These are phyloP conservation scores for Chytridiales sp. DNA, from an alignment of 371 early-diverging fungal species.

Conservation along the genomic window DNA sequence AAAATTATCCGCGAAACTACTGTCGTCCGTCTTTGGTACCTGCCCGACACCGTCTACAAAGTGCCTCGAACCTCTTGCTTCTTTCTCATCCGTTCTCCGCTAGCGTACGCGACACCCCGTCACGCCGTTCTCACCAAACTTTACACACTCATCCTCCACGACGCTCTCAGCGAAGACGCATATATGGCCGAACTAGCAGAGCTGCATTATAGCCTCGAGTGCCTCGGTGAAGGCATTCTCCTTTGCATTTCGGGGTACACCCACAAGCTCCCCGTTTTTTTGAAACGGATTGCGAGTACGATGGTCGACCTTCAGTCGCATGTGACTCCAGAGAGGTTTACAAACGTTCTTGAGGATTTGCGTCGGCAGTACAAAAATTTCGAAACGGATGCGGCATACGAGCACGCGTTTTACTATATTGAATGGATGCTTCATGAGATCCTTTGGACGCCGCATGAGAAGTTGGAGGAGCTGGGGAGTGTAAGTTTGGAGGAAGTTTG, in stretches of 20 bases:
- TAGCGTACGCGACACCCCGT: slow-evolving; percentile 46
- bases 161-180: slow-evolving; percentile 75
- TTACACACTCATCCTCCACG: slow-evolving; percentile 73
- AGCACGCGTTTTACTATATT: slow-evolving; percentile 76
- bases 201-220: slow-evolving; percentile 68
- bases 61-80: slow-evolving; percentile 70
- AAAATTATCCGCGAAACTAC: slow-evolving; percentile 65
- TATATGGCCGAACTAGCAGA: slow-evolving; percentile 91
- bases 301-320: slow-evolving; percentile 58
- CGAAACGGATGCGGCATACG: slow-evolving; percentile 67
- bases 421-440: slow-evolving; percentile 72
- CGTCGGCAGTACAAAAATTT: slow-evolving; percentile 68
- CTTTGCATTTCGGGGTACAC: slow-evolving; percentile 80
- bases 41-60: slow-evolving; percentile 86
- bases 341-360: slow-evolving; percentile 64
- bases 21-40: slow-evolving; percentile 79
- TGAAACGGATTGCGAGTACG: slow-evolving; percentile 67
- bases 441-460: slow-evolving; percentile 81
- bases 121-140: slow-evolving; percentile 57
- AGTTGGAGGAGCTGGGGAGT: slow-evolving; percentile 53
- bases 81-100: slow-evolving; percentile 38
- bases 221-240: slow-evolving; percentile 29
- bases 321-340: slow-evolving; percentile 70
- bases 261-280: slow-evolving; percentile 75
- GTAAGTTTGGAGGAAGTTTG: slow-evolving; percentile 71